Evolutionary conservation across 2,329 filamentous ascomycete species (phyloP).

Genomic region (Pestalotiopsis sp.): DNA sequence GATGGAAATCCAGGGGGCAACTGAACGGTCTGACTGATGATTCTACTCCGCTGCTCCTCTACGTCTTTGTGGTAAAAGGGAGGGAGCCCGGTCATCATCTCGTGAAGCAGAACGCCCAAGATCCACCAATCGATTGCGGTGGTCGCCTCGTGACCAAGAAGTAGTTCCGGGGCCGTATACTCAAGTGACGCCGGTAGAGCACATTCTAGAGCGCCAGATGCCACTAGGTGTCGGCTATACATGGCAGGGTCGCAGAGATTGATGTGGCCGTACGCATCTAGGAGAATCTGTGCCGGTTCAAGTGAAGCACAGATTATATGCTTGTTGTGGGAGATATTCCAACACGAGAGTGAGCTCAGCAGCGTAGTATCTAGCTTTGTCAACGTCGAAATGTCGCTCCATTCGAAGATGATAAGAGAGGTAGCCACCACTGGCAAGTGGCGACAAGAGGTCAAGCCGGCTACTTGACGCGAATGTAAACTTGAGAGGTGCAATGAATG

Average conservation of each 20-base stretch:
- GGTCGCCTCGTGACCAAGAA: slow-evolving; percentile 93
- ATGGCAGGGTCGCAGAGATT: slow-evolving; percentile 96
- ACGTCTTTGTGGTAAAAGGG: slow-evolving; percentile 99
- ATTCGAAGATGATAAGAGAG: slow-evolving; percentile 96
- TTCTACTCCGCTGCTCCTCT: slow-evolving; percentile 99
- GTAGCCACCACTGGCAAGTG: slow-evolving; percentile 97
- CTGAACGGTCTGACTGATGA: slow-evolving; percentile 90
- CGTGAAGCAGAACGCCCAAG: slow-evolving; percentile 90
- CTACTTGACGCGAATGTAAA: slow-evolving; percentile 99
- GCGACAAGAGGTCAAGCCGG: slow-evolving; percentile 94
- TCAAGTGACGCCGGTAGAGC: slow-evolving; percentile 98
- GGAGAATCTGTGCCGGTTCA: slow-evolving; percentile 87
- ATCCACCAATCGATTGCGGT: slow-evolving; percentile 99
- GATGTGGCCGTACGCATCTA: slow-evolving; percentile 97
- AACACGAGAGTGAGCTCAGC: slow-evolving; percentile 92
- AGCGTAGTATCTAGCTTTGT: slow-evolving; percentile 94
- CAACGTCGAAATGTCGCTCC: slow-evolving; percentile 96
- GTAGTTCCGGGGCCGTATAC: slow-evolving; percentile 90
- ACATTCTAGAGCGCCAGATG: slow-evolving; percentile 88
- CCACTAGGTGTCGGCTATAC: slow-evolving; percentile 99
- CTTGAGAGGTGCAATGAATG: slow-evolving; percentile 97
- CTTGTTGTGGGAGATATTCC: slow-evolving; percentile 95
- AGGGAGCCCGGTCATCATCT: slow-evolving; percentile 96
- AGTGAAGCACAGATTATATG: slow-evolving; percentile 88
- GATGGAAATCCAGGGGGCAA: slow-evolving; percentile 58